These are phyloP conservation scores for Akanthomyces dipterigenus DNA, from an alignment of 2,329 filamentous ascomycete genomes.

Conservation along the genomic window DNA sequence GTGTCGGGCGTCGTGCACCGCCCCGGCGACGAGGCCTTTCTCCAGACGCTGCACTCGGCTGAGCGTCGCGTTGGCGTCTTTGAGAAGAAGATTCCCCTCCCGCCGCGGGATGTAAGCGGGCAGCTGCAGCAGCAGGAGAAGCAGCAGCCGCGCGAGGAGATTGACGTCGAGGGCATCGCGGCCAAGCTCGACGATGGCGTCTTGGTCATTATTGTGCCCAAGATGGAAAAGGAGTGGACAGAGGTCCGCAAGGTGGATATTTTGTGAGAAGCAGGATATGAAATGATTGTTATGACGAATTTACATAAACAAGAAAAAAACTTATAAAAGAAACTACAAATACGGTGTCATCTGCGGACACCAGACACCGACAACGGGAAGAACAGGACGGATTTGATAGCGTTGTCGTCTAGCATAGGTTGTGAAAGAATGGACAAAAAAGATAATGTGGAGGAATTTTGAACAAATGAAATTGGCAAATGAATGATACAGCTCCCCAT, in stretches of 20 bases:
- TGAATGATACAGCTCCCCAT: too few species aligned
- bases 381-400: background rate
- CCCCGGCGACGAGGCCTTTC: slow-evolving; percentile 62
- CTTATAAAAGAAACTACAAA: background rate
- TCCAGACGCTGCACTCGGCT: slow-evolving; percentile 54
- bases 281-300: background rate
- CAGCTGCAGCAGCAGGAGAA: slow-evolving; percentile 34
- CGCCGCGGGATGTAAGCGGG: slow-evolving; percentile 28
- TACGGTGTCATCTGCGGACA: background rate
- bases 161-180: slow-evolving; percentile 61
- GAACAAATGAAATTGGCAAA: background rate
- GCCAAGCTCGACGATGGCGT: slow-evolving; percentile 77
- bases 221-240: slow-evolving; percentile 60
- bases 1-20: slow-evolving; percentile 68
- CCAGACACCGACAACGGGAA: background rate
- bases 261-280: slow-evolving; percentile 27
- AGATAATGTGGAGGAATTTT: slow-evolving; percentile 2
- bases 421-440: background rate
- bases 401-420: too few species aligned
- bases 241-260: slow-evolving; percentile 56
- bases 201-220: slow-evolving; percentile 69
- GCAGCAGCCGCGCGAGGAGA: slow-evolving; percentile 24
- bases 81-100: slow-evolving; percentile 61
- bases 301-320: background rate
- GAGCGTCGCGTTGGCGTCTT: slow-evolving; percentile 71